Percentiles rank a stretch among this genome's conserved stretches.
These are phyloP conservation scores for Colletotrichum sp. DNA, from an alignment of 2,329 filamentous ascomycete genomes.

Conservation along the genomic window DNA sequence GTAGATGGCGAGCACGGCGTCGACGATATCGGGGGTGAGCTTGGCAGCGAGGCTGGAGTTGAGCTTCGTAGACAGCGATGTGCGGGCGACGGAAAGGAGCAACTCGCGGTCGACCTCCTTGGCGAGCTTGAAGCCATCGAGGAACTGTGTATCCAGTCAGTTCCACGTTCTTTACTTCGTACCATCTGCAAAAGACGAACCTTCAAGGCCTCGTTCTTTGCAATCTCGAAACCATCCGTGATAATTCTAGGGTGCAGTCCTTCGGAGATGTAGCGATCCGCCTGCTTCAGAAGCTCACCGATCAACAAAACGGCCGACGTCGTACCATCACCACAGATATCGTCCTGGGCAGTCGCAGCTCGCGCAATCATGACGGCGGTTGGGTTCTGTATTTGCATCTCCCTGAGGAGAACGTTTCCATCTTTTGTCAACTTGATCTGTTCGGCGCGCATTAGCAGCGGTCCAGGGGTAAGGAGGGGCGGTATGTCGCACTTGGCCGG, in stretches of 20 bases:
- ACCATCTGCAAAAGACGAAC: conserved; percentile 43
- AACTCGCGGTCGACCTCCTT: conserved; percentile 92
- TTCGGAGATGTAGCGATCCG: conserved; percentile 93
- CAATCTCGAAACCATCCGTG: conserved; percentile 96
- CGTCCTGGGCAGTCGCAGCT: conserved; percentile 95
- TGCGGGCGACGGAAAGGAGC: conserved; percentile 89
- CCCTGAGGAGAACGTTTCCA: conserved; percentile 82
- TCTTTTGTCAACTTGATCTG: conserved; percentile 99
- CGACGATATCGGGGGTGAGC: conserved; percentile 93
- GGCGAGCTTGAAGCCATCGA: conserved; percentile 90
- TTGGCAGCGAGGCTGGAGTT: conserved; percentile 88
- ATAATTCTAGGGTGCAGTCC: conserved; percentile 97
- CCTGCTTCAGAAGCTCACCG: conserved; percentile 97
- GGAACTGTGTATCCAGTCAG: conserved; percentile 65
- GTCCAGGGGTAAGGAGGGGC: conserved; percentile 7
- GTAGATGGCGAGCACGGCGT: conserved; percentile 95
- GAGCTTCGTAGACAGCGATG: conserved; percentile 93
- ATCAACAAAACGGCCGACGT: conserved; percentile 95
- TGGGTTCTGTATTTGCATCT: conserved; percentile 97
- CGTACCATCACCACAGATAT: conserved; percentile 97
- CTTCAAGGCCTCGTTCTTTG: conserved; percentile 90
- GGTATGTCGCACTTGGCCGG: conserved; percentile 63
- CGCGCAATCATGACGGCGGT: conserved; percentile 86
- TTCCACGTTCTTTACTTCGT: neutral
- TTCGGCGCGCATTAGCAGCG: conserved; percentile 21